phyloP scores from a whole-genome alignment of 2,329 filamentous ascomycete genomes.

The Diaporthe citri region DNA sequence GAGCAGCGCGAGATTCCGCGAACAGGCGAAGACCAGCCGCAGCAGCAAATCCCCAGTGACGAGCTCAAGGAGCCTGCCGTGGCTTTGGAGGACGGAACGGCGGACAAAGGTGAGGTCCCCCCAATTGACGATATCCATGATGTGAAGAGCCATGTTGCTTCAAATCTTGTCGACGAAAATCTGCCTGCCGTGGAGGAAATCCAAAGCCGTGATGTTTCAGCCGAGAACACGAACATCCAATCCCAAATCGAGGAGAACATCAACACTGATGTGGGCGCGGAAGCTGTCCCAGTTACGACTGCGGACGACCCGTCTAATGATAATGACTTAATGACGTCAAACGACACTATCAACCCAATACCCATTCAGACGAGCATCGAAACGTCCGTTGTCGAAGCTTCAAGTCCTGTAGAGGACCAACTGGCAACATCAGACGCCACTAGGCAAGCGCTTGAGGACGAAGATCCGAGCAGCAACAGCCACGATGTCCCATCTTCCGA shows the following conservation, averaged over 20 bases:
- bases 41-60: conserved; percentile 12
- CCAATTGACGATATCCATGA: conserved; percentile 36
- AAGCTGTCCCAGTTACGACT: conserved; percentile 2
- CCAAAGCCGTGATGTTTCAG: conserved; percentile 21
- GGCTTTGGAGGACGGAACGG: conserved; percentile 20
- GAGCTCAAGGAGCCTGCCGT: conserved; percentile 10
- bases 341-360: conserved; percentile 18
- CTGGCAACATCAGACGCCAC: background rate
- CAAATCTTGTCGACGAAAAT: conserved; percentile 39
- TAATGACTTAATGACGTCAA: conserved; percentile 16
- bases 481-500: background rate
- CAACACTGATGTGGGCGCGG: background rate
- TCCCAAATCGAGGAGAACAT: background rate
- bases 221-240: conserved; percentile 25
- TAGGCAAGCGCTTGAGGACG: background rate
- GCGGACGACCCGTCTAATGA: conserved; percentile 20
- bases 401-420: background rate
- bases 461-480: background rate
- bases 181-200: conserved; percentile 26
- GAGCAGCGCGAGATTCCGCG: background rate
- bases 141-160: conserved; percentile 40
- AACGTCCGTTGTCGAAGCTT: background rate
- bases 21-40: background rate
- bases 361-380: conserved; percentile 18
- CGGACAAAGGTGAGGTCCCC: conserved; percentile 39